Base-by-base conservation (phyloP, 2,329 filamentous ascomycete genomes). In the Colletotrichum sp. region DNA sequence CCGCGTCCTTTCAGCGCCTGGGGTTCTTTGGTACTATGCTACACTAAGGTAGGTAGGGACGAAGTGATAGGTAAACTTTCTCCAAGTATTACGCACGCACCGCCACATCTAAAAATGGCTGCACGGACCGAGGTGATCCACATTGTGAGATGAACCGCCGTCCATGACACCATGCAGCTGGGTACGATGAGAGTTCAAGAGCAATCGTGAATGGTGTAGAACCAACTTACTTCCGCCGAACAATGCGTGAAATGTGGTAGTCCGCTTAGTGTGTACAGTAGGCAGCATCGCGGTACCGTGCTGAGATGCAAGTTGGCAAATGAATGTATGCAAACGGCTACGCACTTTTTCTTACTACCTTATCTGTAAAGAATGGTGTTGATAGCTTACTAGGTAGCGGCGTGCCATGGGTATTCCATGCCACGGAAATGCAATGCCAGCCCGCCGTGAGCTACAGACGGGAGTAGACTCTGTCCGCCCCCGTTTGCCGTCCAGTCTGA, bases 61-160 rank as follows among this genome's bases (percentile, higher is more conserved):
- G 44, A 49, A 49, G 12, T n/a, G 19, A 7, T 12, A 22, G 44
- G 44, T 49, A 49, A 49, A 49, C 44, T 49, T 49, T 49, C 44
- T 49, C 44, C 44, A 49, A 49, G n/a, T 49, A 49, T 22, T 12
- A 61, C 59, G 32, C 36, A 52, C 44, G 66, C 71, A 73, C 71
- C 30, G 72, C 72, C 72, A 64, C 67, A 65, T 59, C 44, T 71
- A 49, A 61, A 65, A 64, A 64, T 74, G 71, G 55, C 34, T 52
- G 36, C 64, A 27, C 30, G 16, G 65, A 65, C 36, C 63, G 34
- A 65, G 34, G 32, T 65, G 34, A 29, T 27, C 34, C 62, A 39
- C 25, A 44, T 65, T 64, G 44, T 64, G 39, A 66, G 39, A 57
- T 57, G 44, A 57, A 57, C 44, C 44, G 19, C 44, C 44, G 6